Evolutionary conservation across 2,329 filamentous ascomycete genomes (phyloP), one percentile per base, ranked within the genome.

Genomic region (Cladosporium oxysporum): DNA sequence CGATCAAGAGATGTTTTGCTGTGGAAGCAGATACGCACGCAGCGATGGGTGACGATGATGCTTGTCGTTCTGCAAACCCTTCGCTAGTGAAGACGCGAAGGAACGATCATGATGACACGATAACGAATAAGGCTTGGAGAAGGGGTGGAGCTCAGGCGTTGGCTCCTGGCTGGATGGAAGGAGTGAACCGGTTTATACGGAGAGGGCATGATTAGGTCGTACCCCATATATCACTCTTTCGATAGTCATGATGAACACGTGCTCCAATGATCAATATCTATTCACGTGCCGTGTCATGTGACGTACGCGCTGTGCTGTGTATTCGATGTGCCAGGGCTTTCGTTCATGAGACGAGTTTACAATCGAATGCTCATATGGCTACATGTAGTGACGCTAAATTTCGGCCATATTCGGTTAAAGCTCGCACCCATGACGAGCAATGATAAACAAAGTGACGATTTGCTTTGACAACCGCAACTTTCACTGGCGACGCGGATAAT

Each of bases 381-480:
- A n/a, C n/a, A n/a, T n/a, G n/a, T n/a, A n/a, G n/a, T n/a, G n/a
- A n/a, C n/a, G n/a, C n/a, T n/a, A n/a, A n/a, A n/a, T n/a, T 26
- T 55, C 52, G 52, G 52, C 5, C 41, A 47, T 55, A 14, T 18
- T 55, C 52, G 52, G 52, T 28, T n/a, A 16, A 53, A 31, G 50
- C 28, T 29, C 26, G 52, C 18, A 10, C 4, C 5, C 21, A 52
- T 29, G 49, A 52, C 49, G 49, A 11, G 52, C 52, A 5, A 16
- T 11, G 6, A 41, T 58, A 58, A 58, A 58, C 55, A 58, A 58
- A 21, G 52, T 23, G 31, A 41, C 21, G 55, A 41, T 58, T 58
- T 58, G 55, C 55, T 58, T 41, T 58, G 55, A 58, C 55, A 41
- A 58, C 55, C 55, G 18, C 33, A 58, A 58, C 55, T 37, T 58